A percentile compares a stretch with the other conserved stretches of the same genome.
Conservation (phyloP, 805 yeast species). For the Yamadazyma scolyti region DNA sequence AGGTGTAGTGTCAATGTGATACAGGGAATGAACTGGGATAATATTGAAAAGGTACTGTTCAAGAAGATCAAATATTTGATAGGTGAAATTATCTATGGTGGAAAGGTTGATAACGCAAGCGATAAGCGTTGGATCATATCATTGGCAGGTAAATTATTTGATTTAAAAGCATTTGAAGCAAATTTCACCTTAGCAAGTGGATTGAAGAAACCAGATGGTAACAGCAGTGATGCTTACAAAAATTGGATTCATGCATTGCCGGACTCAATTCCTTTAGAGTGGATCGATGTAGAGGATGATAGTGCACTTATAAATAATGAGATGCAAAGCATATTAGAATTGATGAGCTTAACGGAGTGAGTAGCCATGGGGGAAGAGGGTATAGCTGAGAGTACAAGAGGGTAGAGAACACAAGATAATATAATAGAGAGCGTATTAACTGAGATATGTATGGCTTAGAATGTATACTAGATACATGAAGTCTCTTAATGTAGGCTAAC, state of each 20-base stretch:
- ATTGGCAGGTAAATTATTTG: constrained; percentile 39
- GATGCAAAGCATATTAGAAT: too few relatives aligned
- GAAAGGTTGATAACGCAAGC: constrained; percentile 44
- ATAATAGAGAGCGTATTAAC: too few relatives aligned
- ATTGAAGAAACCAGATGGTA: constrained; percentile 46
- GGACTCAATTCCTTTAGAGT: constrained; percentile 45
- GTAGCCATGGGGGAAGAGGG: too few relatives aligned
- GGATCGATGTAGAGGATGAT: constrained; percentile 49
- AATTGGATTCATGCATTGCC: constrained; percentile 57
- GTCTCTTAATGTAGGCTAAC: too few relatives aligned
- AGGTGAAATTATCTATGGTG: constrained; percentile 61
- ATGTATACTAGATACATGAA: too few relatives aligned
- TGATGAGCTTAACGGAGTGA: too few relatives aligned
- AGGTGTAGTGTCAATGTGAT: constrained; percentile 42
- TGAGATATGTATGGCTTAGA: too few relatives aligned
- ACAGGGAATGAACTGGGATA: too few relatives aligned
- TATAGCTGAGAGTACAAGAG: too few relatives aligned
- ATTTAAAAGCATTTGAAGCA: constrained; percentile 31
- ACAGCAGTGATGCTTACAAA: constrained; percentile 25
- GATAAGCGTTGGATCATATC: constrained; percentile 38
- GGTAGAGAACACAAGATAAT: too few relatives aligned
- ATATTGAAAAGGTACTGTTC: constrained; percentile 40
- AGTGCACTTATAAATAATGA: too few relatives aligned
- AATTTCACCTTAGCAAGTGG: constrained; percentile 38
- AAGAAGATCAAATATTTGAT: constrained; percentile 32